Evolutionary conservation across 2,329 filamentous ascomycete genomes (phyloP).

Genomic region (Fusarium scirpi): DNA sequence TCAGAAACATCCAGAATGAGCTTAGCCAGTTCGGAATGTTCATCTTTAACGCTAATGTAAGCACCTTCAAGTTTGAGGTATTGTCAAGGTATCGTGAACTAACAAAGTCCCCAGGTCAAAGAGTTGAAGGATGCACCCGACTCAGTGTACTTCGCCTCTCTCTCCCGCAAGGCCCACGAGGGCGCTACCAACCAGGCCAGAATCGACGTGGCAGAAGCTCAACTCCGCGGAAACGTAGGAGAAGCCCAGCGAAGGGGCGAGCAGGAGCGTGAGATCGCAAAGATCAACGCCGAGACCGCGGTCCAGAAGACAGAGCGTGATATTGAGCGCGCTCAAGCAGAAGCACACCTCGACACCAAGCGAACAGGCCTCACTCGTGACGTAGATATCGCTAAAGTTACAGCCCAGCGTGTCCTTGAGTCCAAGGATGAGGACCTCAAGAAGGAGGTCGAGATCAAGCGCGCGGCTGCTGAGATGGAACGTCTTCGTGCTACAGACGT

Average conservation of each 20-base stretch:
- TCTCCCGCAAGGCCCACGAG: conserved; percentile 86
- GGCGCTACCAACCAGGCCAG: conserved; percentile 84
- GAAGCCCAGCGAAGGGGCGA: conserved; percentile 83
- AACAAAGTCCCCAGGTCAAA: conserved; percentile 63
- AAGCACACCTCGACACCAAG: conserved; percentile 78
- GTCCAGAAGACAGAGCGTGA: conserved; percentile 88
- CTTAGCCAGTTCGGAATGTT: conserved; percentile 83
- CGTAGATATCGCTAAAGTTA: conserved; percentile 80
- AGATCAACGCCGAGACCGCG: conserved; percentile 87
- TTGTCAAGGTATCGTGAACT: neutral
- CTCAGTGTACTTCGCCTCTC: conserved; percentile 85
- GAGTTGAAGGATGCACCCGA: conserved; percentile 86
- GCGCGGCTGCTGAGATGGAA: conserved; percentile 83
- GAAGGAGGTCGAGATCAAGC: conserved; percentile 80
- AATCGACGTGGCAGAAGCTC: conserved; percentile 74
- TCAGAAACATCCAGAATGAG: conserved; percentile 81
- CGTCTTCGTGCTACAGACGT: conserved; percentile 81
- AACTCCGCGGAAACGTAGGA: conserved; percentile 76
- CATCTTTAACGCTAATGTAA: conserved; percentile 75
- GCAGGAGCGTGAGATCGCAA: conserved; percentile 87
- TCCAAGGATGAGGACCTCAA: conserved; percentile 83
- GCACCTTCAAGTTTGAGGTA: neutral
- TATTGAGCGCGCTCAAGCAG: conserved; percentile 81
- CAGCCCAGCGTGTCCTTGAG: conserved; percentile 79
- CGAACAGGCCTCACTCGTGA: conserved; percentile 79